Base-by-base conservation (phyloP, 2,329 filamentous ascomycete genomes). In the Didymella pomorum region DNA sequence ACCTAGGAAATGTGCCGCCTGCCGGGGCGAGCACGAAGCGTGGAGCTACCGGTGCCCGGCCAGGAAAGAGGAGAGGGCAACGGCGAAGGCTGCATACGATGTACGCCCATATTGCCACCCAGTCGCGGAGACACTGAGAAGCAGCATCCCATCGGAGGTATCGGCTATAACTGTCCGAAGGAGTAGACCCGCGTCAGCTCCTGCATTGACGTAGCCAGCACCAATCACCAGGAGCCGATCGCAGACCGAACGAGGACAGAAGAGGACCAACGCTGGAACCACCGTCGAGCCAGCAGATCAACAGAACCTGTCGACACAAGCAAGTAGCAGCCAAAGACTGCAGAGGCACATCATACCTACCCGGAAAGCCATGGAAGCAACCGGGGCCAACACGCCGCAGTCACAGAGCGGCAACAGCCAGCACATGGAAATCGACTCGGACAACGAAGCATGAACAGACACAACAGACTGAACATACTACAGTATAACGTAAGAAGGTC, bases 401-500 rank as follows among this genome's bases (percentile, higher is more conserved):
- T n/a, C n/a, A n/a, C n/a, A n/a, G n/a, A n/a, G n/a, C n/a, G n/a
- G n/a, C n/a, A n/a, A n/a, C n/a, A n/a, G n/a, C n/a, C n/a, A n/a
- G n/a, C n/a, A n/a, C n/a, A n/a, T n/a, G n/a, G n/a, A n/a, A n/a
- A n/a, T n/a, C n/a, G n/a, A n/a, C n/a, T n/a, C n/a, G n/a, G n/a
- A n/a, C n/a, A n/a, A n/a, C n/a, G n/a, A n/a, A n/a, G n/a, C n/a
- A n/a, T n/a, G n/a, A n/a, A n/a, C n/a, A n/a, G n/a, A n/a, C n/a
- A n/a, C n/a, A n/a, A n/a, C n/a, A n/a, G n/a, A 53, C 31, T 64
- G 44, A 66, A 49, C 52, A 67, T 67, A 61, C 58, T 68, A 62
- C 56, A 66, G 64, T 67, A 68, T 45, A 67, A 65, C 60, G 59
- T 65, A 18, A 50, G 44, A 18, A 67, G 59, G 51, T 68, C 60